Conservation (phyloP, 2,329 filamentous ascomycete species). For the Cladosporium sp. region DNA sequence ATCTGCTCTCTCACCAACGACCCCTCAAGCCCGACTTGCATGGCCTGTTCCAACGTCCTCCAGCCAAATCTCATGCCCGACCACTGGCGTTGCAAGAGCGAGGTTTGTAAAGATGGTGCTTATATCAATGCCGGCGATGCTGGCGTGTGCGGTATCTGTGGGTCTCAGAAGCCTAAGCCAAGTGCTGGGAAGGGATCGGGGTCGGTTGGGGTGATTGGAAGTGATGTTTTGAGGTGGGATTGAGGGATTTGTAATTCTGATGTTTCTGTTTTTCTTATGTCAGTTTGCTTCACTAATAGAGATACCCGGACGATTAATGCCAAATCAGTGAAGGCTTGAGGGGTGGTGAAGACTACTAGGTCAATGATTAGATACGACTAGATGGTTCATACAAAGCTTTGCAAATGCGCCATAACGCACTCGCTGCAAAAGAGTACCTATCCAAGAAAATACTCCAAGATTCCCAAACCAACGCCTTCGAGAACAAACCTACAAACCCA, state of each 20-base stretch:
- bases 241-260: conserved; percentile 13
- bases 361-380: too few species aligned
- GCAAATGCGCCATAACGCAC: not conserved
- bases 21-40: conserved; percentile 53
- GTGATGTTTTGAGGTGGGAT: conserved; percentile 31
- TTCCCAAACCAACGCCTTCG: too few species aligned
- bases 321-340: too few species aligned
- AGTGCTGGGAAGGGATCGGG: not conserved
- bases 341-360: too few species aligned
- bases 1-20: conserved; percentile 67
- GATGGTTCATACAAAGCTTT: too few species aligned
- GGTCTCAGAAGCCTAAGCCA: conserved; percentile 32
- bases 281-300: not conserved
- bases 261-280: not conserved
- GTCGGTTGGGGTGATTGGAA: conserved; percentile 22
- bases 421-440: not conserved
- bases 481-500: not conserved
- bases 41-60: conserved; percentile 66
- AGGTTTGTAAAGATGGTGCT: conserved; percentile 48
- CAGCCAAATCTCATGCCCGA: conserved; percentile 48
- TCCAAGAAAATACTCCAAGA: not conserved
- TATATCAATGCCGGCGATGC: conserved; percentile 68
- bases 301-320: not conserved
- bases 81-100: conserved; percentile 61
- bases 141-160: conserved; percentile 67